These are phyloP conservation scores for Trichoderma aggressivum DNA, from an alignment of 2,329 filamentous ascomycete species.

Conservation along the genomic window DNA sequence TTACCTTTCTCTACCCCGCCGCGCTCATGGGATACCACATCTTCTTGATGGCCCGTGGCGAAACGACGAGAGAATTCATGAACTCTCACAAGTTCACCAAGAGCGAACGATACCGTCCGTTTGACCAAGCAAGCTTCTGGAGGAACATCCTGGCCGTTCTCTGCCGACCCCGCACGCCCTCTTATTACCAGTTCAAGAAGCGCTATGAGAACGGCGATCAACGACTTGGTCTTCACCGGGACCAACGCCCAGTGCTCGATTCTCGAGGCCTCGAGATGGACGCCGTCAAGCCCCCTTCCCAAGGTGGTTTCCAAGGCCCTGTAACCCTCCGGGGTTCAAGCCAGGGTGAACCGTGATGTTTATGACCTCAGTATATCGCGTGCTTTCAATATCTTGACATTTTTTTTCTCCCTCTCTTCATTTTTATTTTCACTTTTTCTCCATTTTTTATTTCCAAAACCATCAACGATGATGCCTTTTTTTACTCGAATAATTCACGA, in stretches of 20 bases:
- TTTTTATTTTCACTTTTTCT: background rate
- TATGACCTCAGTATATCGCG: conserved; percentile 11
- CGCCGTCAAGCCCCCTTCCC: conserved; percentile 44
- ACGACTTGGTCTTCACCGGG: conserved; percentile 60
- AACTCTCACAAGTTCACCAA: conserved; percentile 95
- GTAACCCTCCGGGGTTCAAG: conserved; percentile 41
- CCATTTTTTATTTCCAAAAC: background rate
- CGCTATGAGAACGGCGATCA: conserved; percentile 78
- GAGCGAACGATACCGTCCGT: conserved; percentile 86
- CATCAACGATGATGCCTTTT: background rate
- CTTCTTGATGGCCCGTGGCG: conserved; percentile 84
- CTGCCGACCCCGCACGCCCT: conserved; percentile 78
- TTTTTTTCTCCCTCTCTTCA: background rate
- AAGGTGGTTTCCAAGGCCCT: conserved; percentile 52
- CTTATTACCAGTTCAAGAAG: conserved; percentile 83
- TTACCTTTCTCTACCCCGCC: conserved; percentile 75
- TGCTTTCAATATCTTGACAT: background rate
- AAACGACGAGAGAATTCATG: conserved; percentile 94
- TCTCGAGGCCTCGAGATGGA: conserved; percentile 70
- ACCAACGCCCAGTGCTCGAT: conserved; percentile 44
- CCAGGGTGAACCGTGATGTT: conserved; percentile 20
- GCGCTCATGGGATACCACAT: conserved; percentile 85
- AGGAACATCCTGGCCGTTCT: conserved; percentile 81
- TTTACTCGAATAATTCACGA: conserved; percentile 2
- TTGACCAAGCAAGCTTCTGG: conserved; percentile 70